Percentiles rank a stretch among this genome's conserved stretches.
These are phyloP conservation scores for Neophaeococcomyces aloes DNA, from an alignment of 2,329 filamentous ascomycete genomes.

Conservation along the genomic window DNA sequence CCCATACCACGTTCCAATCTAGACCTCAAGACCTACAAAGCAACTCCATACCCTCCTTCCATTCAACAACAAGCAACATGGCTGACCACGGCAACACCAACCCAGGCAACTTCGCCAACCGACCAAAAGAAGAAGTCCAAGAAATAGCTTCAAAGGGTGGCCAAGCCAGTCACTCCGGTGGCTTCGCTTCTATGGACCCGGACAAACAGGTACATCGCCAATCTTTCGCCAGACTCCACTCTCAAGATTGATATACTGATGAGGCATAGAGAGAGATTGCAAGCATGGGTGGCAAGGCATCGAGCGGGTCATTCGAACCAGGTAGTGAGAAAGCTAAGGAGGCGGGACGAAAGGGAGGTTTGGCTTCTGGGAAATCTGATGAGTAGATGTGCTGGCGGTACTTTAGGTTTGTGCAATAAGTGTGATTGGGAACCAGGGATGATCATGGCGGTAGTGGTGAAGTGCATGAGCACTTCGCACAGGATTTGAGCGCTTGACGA, in stretches of 20 bases:
- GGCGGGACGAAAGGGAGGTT: slow-evolving; percentile 45
- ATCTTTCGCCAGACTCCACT: neutral
- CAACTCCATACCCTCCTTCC: too few relatives aligned
- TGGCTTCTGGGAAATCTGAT: too few relatives aligned
- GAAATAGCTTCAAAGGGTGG: slow-evolving; percentile 31
- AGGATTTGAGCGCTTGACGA: too few relatives aligned
- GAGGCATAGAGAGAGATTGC: slow-evolving; percentile 41
- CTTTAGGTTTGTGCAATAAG: too few relatives aligned
- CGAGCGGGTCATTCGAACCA: slow-evolving; percentile 44
- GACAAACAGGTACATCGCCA: slow-evolving; percentile 23
- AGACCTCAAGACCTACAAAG: too few relatives aligned
- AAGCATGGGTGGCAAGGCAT: slow-evolving; percentile 45
- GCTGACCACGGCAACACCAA: slow-evolving; percentile 14
- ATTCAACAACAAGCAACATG: slow-evolving; percentile 9
- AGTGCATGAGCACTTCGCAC: too few relatives aligned
- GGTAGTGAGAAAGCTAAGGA: slow-evolving; percentile 44
- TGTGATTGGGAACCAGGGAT: too few relatives aligned
- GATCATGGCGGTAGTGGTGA: too few relatives aligned
- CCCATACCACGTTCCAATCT: too few relatives aligned
- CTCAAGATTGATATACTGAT: neutral
- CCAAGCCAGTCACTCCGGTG: slow-evolving; percentile 25
- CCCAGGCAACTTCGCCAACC: slow-evolving; percentile 29
- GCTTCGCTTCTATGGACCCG: slow-evolving; percentile 25
- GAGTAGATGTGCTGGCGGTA: too few relatives aligned
- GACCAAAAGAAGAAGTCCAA: slow-evolving; percentile 27